A percentile compares a stretch with the other conserved stretches of the same genome.
Evolutionary conservation across 768 basidiomycete genomes (phyloP).

Genomic region (Tricholoma flavovirens): DNA sequence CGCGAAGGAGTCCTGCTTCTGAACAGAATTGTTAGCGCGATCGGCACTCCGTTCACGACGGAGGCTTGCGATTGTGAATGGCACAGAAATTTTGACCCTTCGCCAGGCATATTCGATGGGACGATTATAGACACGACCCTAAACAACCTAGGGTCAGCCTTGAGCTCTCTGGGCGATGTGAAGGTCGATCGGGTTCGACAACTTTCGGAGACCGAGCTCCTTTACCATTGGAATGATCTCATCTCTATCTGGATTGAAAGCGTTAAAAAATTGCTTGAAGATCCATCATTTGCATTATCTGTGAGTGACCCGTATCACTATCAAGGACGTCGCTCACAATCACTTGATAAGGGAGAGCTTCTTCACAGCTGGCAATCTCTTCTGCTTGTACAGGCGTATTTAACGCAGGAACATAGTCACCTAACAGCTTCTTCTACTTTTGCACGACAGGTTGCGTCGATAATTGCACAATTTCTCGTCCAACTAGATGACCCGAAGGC

Average conservation of each 20-base stretch:
- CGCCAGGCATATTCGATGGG: constrained; percentile 40
- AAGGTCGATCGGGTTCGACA: constrained; percentile 21
- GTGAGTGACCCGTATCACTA: constrained; percentile 15
- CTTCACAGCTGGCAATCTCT: constrained; percentile 50
- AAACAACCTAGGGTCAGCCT: constrained; percentile 18
- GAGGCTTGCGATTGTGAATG: neutral
- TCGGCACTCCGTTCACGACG: constrained; percentile 16
- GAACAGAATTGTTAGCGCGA: constrained; percentile 26
- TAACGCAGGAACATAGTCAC: constrained; percentile 33
- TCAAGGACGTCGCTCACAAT: neutral
- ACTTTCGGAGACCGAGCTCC: constrained; percentile 34
- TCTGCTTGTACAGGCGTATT: constrained; percentile 43
- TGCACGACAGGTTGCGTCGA: constrained; percentile 26
- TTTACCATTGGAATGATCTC: constrained; percentile 32
- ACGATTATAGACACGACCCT: constrained; percentile 26
- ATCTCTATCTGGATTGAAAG: constrained; percentile 31
- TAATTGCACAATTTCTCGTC: constrained; percentile 32
- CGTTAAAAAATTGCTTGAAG: constrained; percentile 14
- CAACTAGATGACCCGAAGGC: constrained; percentile 13
- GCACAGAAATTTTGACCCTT: constrained; percentile 19
- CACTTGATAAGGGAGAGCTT: constrained; percentile 29
- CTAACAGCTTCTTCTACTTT: constrained; percentile 29
- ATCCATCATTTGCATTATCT: constrained; percentile 9
- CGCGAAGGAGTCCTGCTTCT: constrained; percentile 32
- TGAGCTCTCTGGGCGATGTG: constrained; percentile 23